These are phyloP conservation scores for Excoecaria agallocha DNA, from an alignment of 345 rosid species.

Conservation along the genomic window DNA sequence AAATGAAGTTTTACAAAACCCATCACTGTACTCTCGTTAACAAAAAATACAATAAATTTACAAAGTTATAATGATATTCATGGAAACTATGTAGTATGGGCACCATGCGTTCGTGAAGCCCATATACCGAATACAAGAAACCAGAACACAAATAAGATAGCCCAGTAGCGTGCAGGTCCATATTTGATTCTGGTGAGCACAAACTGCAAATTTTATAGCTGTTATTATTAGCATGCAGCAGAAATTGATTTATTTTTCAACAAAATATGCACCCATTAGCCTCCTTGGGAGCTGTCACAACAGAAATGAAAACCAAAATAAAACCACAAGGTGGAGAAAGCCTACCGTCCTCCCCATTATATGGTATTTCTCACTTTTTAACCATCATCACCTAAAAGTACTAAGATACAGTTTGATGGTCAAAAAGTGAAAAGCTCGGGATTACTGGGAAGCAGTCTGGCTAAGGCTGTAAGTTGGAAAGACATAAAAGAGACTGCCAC, in stretches of 20 bases:
- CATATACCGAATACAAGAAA: constrained; percentile 95
- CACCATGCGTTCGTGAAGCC: constrained; percentile 74
- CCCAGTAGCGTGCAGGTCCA: constrained; percentile 99
- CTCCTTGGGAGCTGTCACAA: background rate
- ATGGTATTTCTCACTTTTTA: too few relatives aligned
- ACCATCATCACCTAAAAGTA: too few relatives aligned
- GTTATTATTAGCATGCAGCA: background rate
- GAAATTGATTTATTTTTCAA: too few relatives aligned
- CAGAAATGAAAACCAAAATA: background rate
- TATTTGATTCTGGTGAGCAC: constrained; percentile 94
- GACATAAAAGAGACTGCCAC: too few relatives aligned
- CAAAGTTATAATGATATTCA: background rate
- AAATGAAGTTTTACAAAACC: background rate
- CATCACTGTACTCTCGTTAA: background rate
- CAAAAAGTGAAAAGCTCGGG: too few relatives aligned
- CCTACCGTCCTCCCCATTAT: too few relatives aligned
- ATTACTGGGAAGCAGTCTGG: too few relatives aligned
- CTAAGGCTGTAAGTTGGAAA: too few relatives aligned
- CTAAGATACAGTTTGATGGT: too few relatives aligned
- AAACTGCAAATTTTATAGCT: constrained; percentile 51
- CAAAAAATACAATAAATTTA: background rate
- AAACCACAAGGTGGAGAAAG: too few relatives aligned
- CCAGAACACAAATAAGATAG: constrained; percentile 93
- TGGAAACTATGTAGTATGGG: constrained; percentile 34
- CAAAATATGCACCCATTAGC: background rate